Base-by-base conservation (phyloP, 179 eudicot genomes). In the Heliamphora pulchella region DNA sequence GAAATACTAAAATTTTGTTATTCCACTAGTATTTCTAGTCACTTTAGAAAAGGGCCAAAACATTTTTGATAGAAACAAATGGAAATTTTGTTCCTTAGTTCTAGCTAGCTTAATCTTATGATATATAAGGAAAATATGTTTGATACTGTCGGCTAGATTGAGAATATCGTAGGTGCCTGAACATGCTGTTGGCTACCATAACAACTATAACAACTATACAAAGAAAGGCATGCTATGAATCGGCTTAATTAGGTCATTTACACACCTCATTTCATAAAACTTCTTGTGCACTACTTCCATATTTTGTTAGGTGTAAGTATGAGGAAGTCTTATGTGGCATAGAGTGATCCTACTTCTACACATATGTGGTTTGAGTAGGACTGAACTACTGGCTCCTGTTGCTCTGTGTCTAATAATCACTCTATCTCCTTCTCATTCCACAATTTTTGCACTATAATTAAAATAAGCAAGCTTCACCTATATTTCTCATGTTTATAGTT, bases 381-480 rank as follows among this genome's bases (percentile, higher is more conserved):
- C 48, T 48, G 46, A 62, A 4, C 69, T 8, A 70, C 9, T 61
- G 53, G 64, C 8, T 80, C 71, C 43, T 72, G 5, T 80, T 75
- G 22, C 74, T 79, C 61, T 71, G 54, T 4, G 48, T 79, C 8
- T 71, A 44, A 72, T 61, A 4, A 8, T 54, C 46, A 15, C 64
- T 22, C 64, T 44, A 39, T 74, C 39, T 74, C 39, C 58, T 43
- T 75, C 65, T 75, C 41, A 39, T 75, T 58, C 53, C 63, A 3
- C 13, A 74, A 13, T 1, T 10, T 20, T 58, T 65, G 78, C 10
- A 65, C 57, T 54, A 63, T 31, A 31, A 31, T 31, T 31, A 31
- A 31, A 10, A 22, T 48, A 58, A 71, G 61, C 57, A 79, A 71
- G 76, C 59, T 74, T 58, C 64, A 71, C 20, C 17, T 59, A 18